Evolutionary conservation across 2,329 filamentous ascomycete species (phyloP), one percentile per base, ranked within the genome.

Genomic region (Botrytis pseudocinerea): DNA sequence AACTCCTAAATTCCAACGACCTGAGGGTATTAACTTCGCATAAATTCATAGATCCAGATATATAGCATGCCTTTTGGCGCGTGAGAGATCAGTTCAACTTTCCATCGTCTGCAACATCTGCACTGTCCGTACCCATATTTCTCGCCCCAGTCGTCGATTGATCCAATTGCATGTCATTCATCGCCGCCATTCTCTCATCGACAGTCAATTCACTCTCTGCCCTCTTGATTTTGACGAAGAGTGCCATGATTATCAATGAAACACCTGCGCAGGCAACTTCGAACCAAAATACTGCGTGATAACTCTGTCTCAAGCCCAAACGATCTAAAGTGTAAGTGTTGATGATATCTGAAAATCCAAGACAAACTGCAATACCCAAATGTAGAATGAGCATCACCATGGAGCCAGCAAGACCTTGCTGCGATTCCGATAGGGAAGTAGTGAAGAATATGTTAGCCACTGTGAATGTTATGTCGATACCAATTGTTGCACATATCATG

Each of bases 381-480:
- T 93, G 92, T 44, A 94, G 80, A 2, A 93, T 82, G 65, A 88
- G 90, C 82, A 92, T 93, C 78, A 92, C 90, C 63, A 94, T 81
- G 0, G 89, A 92, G 1, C 92, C 91, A 0, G 92, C 92, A 0
- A 93, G 84, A 0, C 91, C 92, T 80, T 95, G 93, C 68, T 89
- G 85, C 20, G 87, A 85, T 7, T 85, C 84, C 0, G 92, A 91
- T 75, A 94, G 84, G 22, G 87, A 88, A 0, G 92, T 94, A 0
- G 92, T 94, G 80, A 94, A 92, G 82, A 93, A 95, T 74, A 95
- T 87, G 78, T 92, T 94, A 28, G 90, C 88, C 1, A 94, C 87
- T 78, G 91, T 93, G 82, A 91, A 94, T 10, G 89, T 89, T 71
- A 94, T 89, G 78, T 95, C 93, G 74, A 94, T 89, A 28, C 91